Evolutionary conservation across 75 land plant species (phyloP), one percentile per base, ranked within the genome.

Genomic region (Azolla pinnata): DNA sequence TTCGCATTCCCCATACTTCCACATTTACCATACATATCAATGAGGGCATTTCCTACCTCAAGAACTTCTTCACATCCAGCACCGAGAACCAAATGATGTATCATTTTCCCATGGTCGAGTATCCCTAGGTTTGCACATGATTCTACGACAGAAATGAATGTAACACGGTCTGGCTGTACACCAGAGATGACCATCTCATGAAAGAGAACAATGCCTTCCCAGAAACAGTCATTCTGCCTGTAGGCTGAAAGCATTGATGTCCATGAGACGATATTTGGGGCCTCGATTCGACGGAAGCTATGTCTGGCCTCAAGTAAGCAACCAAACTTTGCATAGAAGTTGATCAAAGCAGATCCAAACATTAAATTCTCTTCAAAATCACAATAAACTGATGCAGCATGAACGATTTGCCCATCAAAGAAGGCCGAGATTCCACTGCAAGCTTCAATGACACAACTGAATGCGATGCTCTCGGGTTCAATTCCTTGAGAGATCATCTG

Each of bases 361-460:
- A n/a, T n/a, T n/a, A n/a, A n/a, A n/a, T n/a, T n/a, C n/a, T n/a
- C n/a, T n/a, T n/a, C n/a, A n/a, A n/a, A n/a, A n/a, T n/a, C n/a
- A n/a, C n/a, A n/a, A n/a, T n/a, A n/a, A n/a, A n/a, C n/a, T n/a
- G n/a, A n/a, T n/a, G n/a, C n/a, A n/a, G n/a, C n/a, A n/a, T n/a
- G n/a, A n/a, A n/a, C n/a, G n/a, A n/a, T n/a, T n/a, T n/a, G n/a
- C n/a, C n/a, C n/a, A n/a, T n/a, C n/a, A n/a, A n/a, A n/a, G n/a
- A n/a, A n/a, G n/a, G n/a, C n/a, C n/a, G n/a, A n/a, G n/a, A n/a
- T n/a, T n/a, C n/a, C n/a, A 28, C 65, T 66, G 64, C 87, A 83
- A 3, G 88, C 84, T 52, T 63, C 55, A 30, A 84, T 59, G 17
- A 83, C 90, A 28, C 83, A 82, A 33, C 79, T 70, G 62, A 86